A percentile compares a stretch with the other conserved stretches of the same genome.
phyloP scores from a whole-genome alignment of 805 yeast genomes.

The Saturnispora galanensis region DNA sequence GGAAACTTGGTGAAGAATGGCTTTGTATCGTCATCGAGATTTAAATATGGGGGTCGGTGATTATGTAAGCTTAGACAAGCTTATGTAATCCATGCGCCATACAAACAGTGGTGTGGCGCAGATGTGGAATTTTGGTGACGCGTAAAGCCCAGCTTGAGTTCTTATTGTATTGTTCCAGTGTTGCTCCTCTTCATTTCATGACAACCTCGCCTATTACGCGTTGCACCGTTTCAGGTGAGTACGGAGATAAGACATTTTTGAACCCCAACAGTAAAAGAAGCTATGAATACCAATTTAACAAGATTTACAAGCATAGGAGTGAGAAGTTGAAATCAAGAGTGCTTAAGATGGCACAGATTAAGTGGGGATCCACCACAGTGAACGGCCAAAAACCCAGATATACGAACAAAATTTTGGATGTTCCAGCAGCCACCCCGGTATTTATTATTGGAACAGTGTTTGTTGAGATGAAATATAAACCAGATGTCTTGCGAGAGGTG shows the following conservation, averaged over 20 bases:
- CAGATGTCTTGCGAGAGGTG: conserved; percentile 77
- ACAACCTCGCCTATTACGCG: neutral
- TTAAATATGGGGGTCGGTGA: no score
- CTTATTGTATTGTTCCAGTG: neutral
- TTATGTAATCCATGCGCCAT: neutral
- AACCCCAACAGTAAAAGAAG: conserved; percentile 24
- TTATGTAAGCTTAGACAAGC: no score
- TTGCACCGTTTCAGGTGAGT: neutral
- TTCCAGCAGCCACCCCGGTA: conserved; percentile 48
- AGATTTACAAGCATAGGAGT: conserved; percentile 46
- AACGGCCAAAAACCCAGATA: conserved; percentile 23
- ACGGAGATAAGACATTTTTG: conserved; percentile 15
- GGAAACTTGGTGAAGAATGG: no score
- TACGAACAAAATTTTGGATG: conserved; percentile 49
- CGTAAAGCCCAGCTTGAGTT: no score
- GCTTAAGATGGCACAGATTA: conserved; percentile 31
- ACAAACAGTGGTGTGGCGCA: conserved; percentile 1
- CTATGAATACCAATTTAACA: conserved; percentile 49
- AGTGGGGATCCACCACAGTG: conserved; percentile 35
- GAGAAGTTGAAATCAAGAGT: conserved; percentile 37
- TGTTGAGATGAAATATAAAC: conserved; percentile 75
- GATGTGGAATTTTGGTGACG: neutral
- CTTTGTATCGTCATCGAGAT: no score
- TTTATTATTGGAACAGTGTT: conserved; percentile 87
- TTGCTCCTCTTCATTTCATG: neutral